Conservation (phyloP, 768 basidiomycete genomes). For the Amanita jacksonii region DNA sequence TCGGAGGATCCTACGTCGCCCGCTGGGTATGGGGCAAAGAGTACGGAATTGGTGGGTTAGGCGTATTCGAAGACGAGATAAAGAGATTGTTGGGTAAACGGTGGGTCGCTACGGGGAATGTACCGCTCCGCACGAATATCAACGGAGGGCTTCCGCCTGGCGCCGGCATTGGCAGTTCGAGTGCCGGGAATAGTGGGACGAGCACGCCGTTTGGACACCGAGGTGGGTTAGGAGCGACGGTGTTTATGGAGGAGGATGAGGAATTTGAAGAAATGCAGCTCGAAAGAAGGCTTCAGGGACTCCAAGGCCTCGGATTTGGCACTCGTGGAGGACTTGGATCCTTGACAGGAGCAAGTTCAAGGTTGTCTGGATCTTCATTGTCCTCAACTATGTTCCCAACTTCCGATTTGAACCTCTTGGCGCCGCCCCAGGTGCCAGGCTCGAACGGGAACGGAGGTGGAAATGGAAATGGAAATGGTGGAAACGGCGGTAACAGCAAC, state of each 20-base stretch:
- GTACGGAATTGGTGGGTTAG: slow-evolving; percentile 36
- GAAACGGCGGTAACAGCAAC: too few species aligned
- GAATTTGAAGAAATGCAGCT: too few species aligned
- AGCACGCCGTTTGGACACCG: slow-evolving; percentile 56
- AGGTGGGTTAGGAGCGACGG: slow-evolving; percentile 35
- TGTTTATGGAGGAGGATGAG: slow-evolving; percentile 67
- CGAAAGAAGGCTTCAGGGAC: slow-evolving; percentile 27
- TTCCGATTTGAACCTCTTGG: slow-evolving; percentile 23
- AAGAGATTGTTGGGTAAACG: slow-evolving; percentile 60
- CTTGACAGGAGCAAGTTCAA: too few species aligned
- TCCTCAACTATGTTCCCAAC: too few species aligned
- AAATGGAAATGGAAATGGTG: slow-evolving; percentile 7
- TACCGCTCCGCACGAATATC: slow-evolving; percentile 49
- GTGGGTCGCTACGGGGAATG: slow-evolving; percentile 60
- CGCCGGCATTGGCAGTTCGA: slow-evolving; percentile 16
- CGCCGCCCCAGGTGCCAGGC: slow-evolving; percentile 10
- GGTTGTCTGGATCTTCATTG: too few species aligned
- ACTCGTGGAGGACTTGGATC: too few species aligned
- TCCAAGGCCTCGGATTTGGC: slow-evolving; percentile 16
- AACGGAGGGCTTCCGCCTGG: slow-evolving; percentile 23
- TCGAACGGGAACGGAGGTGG: slow-evolving; percentile 27
- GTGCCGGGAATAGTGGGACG: slow-evolving; percentile 52
- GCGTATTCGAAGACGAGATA: slow-evolving; percentile 75
- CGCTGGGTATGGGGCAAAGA: slow-evolving; percentile 83
- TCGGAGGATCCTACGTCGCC: slow-evolving; percentile 73